Percentiles rank a stretch among this genome's conserved stretches.
Conservation (phyloP, 441 rosid species). For the Metrosideros polymorpha region DNA sequence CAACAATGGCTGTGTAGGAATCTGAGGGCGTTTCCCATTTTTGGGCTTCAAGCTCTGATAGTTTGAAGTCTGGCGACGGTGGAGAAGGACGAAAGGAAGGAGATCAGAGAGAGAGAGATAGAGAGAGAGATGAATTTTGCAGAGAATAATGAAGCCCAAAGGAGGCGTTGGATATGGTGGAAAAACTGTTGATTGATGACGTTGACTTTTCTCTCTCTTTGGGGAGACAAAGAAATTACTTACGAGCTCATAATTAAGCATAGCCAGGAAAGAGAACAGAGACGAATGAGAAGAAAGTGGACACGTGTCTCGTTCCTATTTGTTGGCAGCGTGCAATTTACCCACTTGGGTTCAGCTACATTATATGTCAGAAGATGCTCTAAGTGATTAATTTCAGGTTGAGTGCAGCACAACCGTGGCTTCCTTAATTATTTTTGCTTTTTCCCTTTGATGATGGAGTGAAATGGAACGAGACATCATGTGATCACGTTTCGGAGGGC, state of each 20-base stretch:
- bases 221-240: too few species aligned
- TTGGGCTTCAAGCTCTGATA: background rate
- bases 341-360: background rate
- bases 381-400: background rate
- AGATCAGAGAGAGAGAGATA: background rate
- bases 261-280: background rate
- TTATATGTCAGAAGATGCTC: background rate
- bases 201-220: background rate
- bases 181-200: background rate
- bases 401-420: background rate
- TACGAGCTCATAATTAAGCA: too few species aligned
- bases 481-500: background rate
- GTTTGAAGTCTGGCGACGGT: background rate
- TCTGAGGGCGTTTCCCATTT: slow-evolving; percentile 71
- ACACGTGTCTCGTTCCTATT: background rate
- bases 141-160: background rate
- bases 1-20: slow-evolving; percentile 36
- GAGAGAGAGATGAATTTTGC: background rate
- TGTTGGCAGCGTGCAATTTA: background rate
- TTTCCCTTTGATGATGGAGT: background rate
- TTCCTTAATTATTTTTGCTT: background rate
- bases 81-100: background rate
- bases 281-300: background rate
- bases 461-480: background rate
- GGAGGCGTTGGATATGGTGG: too few species aligned